phyloP scores from a whole-genome alignment of 2,329 filamentous ascomycete genomes.

The Chrysoporthe cubensis region DNA sequence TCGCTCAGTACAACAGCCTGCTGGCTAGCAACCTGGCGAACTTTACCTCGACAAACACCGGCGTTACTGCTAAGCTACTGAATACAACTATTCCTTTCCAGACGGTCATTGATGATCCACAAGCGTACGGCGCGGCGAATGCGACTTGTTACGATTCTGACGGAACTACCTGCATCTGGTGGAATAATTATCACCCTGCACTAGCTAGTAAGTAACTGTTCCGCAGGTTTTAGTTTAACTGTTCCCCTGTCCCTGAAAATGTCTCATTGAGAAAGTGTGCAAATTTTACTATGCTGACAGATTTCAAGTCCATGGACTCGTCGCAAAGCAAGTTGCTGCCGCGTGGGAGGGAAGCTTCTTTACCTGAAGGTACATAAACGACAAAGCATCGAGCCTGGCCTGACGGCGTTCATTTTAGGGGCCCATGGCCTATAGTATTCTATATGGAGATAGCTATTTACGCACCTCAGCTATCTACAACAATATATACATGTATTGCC shows the following conservation, averaged over 20 bases:
- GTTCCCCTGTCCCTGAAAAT: too few relatives aligned
- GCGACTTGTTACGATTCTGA: constrained; percentile 47
- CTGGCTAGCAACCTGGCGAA: constrained; percentile 36
- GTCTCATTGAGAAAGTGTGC: neutral
- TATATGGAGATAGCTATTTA: neutral
- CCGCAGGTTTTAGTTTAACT: neutral
- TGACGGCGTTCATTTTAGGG: neutral
- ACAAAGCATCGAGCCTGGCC: neutral
- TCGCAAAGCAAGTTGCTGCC: constrained; percentile 42
- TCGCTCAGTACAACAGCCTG: constrained; percentile 44
- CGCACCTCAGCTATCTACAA: neutral
- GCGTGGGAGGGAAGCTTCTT: constrained; percentile 38
- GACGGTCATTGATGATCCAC: constrained; percentile 46
- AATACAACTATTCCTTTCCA: constrained; percentile 48
- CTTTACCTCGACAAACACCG: constrained; percentile 42
- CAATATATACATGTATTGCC: neutral
- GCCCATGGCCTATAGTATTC: neutral
- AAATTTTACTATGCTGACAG: neutral
- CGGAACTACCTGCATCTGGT: constrained; percentile 51
- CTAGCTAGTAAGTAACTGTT: constrained; percentile 38
- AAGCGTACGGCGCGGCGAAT: constrained; percentile 46
- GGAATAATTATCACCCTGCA: constrained; percentile 48
- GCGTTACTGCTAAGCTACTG: constrained; percentile 40
- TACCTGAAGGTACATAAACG: constrained; percentile 32
- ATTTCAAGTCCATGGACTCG: constrained; percentile 37